phyloP scores from a whole-genome alignment of 208 protist genomes.

The Trypanosoma vivax region DNA sequence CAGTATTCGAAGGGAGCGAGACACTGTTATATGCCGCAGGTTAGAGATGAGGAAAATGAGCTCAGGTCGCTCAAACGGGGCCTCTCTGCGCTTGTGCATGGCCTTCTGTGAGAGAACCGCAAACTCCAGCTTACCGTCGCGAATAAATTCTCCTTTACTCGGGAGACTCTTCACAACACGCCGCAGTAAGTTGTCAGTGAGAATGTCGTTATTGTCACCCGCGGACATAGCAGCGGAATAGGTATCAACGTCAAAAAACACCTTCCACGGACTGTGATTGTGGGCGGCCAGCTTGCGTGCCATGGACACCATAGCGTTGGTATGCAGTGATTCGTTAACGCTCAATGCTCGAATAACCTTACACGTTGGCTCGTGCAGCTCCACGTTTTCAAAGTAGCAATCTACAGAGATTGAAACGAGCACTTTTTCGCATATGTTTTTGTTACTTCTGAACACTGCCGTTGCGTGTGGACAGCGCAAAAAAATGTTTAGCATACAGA shows the following conservation, averaged over 20 bases:
- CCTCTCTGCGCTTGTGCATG: conserved; percentile 14
- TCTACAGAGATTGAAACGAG: conserved; percentile 5
- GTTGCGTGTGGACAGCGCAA: conserved; percentile 12
- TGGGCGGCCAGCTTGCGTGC: not conserved
- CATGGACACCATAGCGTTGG: conserved; percentile 8
- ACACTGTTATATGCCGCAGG: conserved; percentile 2
- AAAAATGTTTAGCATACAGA: conserved; percentile 16
- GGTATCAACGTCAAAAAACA: no score
- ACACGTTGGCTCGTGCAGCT: conserved; percentile 1
- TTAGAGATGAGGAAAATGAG: conserved; percentile 13
- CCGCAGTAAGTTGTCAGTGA: conserved; percentile 2
- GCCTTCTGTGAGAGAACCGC: conserved; percentile 5
- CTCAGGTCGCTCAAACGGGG: conserved; percentile 13
- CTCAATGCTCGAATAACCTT: conserved; percentile 9
- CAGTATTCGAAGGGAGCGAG: not conserved
- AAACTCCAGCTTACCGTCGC: not conserved
- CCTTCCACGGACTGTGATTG: not conserved
- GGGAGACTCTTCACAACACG: conserved; percentile 11
- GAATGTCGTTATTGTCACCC: not conserved
- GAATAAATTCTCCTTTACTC: not conserved
- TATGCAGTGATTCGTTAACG: not conserved
- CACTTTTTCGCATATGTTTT: not conserved
- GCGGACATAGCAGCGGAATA: not conserved
- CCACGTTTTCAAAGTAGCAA: not conserved
- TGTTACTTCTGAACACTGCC: conserved; percentile 1